Evolutionary conservation across 306 rosid species (phyloP).

Genomic region (Glycine latifolia): DNA sequence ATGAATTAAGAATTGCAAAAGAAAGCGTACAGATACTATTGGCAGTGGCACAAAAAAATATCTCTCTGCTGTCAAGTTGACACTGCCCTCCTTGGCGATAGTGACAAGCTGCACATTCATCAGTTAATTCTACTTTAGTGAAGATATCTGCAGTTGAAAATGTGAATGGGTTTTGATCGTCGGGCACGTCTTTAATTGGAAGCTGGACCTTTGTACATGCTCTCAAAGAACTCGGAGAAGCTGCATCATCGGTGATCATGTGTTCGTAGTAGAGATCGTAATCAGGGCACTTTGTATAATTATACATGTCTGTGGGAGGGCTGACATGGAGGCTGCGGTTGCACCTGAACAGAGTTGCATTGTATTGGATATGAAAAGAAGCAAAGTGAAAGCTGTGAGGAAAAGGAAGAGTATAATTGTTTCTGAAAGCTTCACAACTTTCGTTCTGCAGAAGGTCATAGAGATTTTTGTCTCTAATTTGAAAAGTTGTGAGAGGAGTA

Average conservation of each 20-base stretch:
- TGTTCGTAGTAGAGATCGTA: constrained; percentile 28
- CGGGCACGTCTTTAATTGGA: constrained; percentile 47
- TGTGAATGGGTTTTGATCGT: background rate
- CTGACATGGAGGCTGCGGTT: constrained; percentile 21
- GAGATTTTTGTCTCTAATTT: constrained; percentile 31
- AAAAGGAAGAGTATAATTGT: constrained; percentile 30
- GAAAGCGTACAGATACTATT: too few relatives aligned
- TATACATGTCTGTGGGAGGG: background rate
- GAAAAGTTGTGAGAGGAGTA: background rate
- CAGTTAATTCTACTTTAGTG: background rate
- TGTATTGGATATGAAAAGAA: background rate
- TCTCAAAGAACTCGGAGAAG: background rate
- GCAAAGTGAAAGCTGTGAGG: constrained; percentile 29
- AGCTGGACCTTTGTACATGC: constrained; percentile 47
- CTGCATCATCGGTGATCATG: too few relatives aligned
- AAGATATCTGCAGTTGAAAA: constrained; percentile 12
- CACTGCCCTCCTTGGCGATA: constrained; percentile 26
- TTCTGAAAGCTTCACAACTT: constrained; percentile 43
- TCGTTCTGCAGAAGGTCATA: background rate
- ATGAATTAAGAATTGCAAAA: too few relatives aligned
- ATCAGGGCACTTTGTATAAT: background rate
- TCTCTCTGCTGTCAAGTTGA: background rate
- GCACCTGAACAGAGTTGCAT: constrained; percentile 38
- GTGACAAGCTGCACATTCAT: constrained; percentile 44
- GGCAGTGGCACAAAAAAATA: constrained; percentile 21